These are phyloP conservation scores for Fusarium pseudocircinatum DNA, from an alignment of 2,329 filamentous ascomycete species.

Conservation along the genomic window DNA sequence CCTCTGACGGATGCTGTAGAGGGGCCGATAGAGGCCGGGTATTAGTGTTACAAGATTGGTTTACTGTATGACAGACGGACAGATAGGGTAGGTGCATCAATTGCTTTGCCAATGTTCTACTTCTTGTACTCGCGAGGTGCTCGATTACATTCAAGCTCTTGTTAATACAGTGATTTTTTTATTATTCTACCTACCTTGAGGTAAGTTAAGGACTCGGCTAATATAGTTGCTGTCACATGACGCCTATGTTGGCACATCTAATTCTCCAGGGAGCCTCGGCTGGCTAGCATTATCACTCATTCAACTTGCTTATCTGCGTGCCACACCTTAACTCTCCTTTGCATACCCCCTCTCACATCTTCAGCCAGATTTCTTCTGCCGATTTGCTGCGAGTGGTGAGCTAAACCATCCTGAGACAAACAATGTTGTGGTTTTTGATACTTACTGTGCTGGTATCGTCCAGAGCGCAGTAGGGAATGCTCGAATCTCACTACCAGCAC, in stretches of 20 bases:
- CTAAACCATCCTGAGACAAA: no score
- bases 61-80: background rate
- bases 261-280: background rate
- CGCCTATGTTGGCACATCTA: background rate
- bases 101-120: background rate
- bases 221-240: background rate
- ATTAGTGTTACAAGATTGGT: background rate
- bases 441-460: no score
- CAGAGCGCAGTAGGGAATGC: no score
- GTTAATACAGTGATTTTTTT: background rate
- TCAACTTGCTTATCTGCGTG: background rate
- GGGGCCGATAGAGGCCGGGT: conserved; percentile 30
- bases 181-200: background rate
- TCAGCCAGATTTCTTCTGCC: no score
- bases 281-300: background rate
- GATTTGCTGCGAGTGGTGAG: no score
- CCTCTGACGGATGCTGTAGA: conserved; percentile 9
- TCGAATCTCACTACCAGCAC: no score
- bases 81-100: background rate
- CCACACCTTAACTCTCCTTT: no score
- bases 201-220: background rate
- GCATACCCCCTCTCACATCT: no score
- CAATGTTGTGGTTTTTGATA: no score
- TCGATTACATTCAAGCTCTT: background rate
- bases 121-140: background rate